Evolutionary conservation across 495 filamentous ascomycete species (phyloP).

Genomic region (Penicillium bovifimosum): DNA sequence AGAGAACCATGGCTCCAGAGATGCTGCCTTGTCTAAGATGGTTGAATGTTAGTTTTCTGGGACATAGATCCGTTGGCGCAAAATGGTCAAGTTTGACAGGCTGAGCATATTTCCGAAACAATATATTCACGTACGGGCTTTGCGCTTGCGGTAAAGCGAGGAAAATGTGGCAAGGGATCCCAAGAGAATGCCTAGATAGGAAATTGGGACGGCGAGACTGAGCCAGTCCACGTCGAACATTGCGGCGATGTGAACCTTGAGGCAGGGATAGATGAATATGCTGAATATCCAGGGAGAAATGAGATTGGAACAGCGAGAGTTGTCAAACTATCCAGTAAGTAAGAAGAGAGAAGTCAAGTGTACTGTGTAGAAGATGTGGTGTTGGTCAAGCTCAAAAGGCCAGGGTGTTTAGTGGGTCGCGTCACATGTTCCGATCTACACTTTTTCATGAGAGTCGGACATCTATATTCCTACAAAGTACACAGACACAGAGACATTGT

Average conservation of each 20-base stretch:
- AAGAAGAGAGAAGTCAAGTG: not conserved
- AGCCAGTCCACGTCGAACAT: constrained; percentile 66
- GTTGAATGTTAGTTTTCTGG: not conserved
- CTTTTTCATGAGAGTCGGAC: not conserved
- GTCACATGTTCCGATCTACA: constrained; percentile 22
- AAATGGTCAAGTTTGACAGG: not conserved
- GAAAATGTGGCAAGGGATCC: constrained; percentile 90
- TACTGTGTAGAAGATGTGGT: not conserved
- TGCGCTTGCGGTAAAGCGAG: constrained; percentile 86
- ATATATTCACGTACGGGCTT: constrained; percentile 61
- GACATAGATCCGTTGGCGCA: not conserved
- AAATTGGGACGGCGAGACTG: constrained; percentile 71
- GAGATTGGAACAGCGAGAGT: not conserved
- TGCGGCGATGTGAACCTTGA: constrained; percentile 11
- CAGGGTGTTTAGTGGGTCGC: constrained; percentile 31
- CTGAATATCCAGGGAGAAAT: not conserved
- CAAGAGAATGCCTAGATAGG: constrained; percentile 80
- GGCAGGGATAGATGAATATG: constrained; percentile 7
- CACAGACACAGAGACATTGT: not conserved
- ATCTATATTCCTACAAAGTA: no score
- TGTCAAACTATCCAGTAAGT: not conserved
- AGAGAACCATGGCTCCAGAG: constrained; percentile 86
- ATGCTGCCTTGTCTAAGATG: constrained; percentile 60
- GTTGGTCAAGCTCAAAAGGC: constrained; percentile 17
- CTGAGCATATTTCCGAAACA: not conserved